Conservation (phyloP, 2,329 filamentous ascomycete species). For the Fusarium drepaniforme region DNA sequence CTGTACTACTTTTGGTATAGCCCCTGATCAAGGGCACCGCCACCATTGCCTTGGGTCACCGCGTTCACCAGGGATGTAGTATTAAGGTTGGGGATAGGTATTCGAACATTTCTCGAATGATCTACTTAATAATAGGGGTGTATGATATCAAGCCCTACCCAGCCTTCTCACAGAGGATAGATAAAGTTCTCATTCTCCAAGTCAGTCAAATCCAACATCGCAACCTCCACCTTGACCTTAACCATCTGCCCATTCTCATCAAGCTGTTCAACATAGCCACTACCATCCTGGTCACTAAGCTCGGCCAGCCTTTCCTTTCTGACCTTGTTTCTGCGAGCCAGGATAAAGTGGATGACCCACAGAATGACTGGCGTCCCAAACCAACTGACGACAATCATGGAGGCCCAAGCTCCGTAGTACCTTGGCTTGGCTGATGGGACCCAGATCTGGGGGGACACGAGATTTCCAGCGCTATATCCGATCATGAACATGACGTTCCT, state of each 20-base stretch:
- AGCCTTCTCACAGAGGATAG: slow-evolving; percentile 40
- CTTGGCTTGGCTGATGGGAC: slow-evolving; percentile 42
- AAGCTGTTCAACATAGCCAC: slow-evolving; percentile 35
- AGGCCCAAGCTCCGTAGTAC: slow-evolving; percentile 43
- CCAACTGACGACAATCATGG: slow-evolving; percentile 48
- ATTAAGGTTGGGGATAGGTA: background rate
- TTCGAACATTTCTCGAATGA: background rate
- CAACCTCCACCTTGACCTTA: slow-evolving; percentile 49
- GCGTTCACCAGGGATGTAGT: background rate
- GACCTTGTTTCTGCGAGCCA: slow-evolving; percentile 47
- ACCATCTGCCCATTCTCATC: slow-evolving; percentile 48
- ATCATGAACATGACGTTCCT: slow-evolving; percentile 55
- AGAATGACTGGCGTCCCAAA: slow-evolving; percentile 50
- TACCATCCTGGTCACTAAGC: slow-evolving; percentile 38
- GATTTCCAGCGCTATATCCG: slow-evolving; percentile 50
- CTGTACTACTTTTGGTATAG: background rate
- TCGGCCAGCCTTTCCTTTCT: slow-evolving; percentile 39
- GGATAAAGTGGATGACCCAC: slow-evolving; percentile 47
- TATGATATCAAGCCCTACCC: background rate
- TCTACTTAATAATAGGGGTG: background rate
- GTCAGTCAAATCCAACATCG: slow-evolving; percentile 53
- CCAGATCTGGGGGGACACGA: slow-evolving; percentile 54
- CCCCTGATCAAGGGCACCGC: background rate
- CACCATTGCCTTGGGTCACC: background rate
- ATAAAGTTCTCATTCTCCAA: slow-evolving; percentile 55